Conservation (phyloP, 2,329 filamentous ascomycete genomes). For the Mycogone perniciosa region DNA sequence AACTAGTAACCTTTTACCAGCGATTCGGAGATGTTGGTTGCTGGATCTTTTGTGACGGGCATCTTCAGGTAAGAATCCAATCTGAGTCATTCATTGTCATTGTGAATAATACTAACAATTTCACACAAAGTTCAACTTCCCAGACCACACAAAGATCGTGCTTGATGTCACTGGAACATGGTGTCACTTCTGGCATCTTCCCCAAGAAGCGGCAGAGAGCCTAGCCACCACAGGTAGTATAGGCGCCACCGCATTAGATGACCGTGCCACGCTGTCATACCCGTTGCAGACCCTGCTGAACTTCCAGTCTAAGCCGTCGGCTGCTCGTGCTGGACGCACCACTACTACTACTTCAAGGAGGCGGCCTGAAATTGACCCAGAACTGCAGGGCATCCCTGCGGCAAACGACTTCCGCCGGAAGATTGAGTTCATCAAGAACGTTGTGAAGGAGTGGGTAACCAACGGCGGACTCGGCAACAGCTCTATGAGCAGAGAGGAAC, state of each 20-base stretch:
- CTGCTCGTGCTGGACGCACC: conserved; percentile 35
- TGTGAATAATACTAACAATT: conserved; percentile 17
- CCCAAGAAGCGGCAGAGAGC: conserved; percentile 61
- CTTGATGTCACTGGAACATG: conserved; percentile 67
- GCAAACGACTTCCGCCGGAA: conserved; percentile 70
- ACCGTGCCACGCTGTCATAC: conserved; percentile 65
- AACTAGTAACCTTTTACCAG: conserved; percentile 75
- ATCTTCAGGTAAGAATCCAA: conserved; percentile 54
- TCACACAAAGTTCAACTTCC: conserved; percentile 70
- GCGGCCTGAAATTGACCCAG: conserved; percentile 54
- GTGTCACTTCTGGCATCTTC: conserved; percentile 72
- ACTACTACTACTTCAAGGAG: conserved; percentile 44
- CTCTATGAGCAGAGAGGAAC: conserved; percentile 47
- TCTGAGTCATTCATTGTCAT: background rate
- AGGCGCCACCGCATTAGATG: conserved; percentile 62
- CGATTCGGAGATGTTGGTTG: conserved; percentile 73
- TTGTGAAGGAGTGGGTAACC: conserved; percentile 64
- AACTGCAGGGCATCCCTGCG: conserved; percentile 57
- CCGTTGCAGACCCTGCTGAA: conserved; percentile 68
- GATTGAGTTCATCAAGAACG: conserved; percentile 62
- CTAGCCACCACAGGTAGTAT: conserved; percentile 61
- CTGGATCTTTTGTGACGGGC: conserved; percentile 75
- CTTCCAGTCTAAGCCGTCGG: conserved; percentile 46
- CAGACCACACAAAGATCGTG: conserved; percentile 80
- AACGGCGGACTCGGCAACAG: conserved; percentile 66